These are phyloP conservation scores for Spergularia marina DNA, from an alignment of 148 eudicot species.

Conservation along the genomic window DNA sequence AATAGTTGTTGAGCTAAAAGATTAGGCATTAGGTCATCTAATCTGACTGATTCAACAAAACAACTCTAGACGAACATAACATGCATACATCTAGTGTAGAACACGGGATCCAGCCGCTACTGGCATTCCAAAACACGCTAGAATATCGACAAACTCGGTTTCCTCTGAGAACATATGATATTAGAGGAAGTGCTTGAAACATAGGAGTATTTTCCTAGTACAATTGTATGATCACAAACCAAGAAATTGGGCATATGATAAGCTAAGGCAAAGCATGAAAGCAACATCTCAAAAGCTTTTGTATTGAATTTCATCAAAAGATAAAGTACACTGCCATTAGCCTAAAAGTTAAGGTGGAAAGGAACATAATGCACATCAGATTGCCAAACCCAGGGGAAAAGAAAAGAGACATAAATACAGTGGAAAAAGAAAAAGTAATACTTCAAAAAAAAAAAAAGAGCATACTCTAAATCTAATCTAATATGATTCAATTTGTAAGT, in stretches of 20 bases:
- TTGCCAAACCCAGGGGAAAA: constrained; percentile 8
- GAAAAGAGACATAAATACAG: constrained; percentile 7
- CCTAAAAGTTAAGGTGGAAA: constrained; percentile 24
- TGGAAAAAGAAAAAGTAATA: background rate
- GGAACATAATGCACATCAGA: constrained; percentile 38
- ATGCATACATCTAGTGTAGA: no score
- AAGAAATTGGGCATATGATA: background rate
- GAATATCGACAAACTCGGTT: no score
- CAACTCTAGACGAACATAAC: no score
- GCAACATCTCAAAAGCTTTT: constrained; percentile 22
- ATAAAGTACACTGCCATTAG: constrained; percentile 30
- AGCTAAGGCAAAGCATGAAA: constrained; percentile 8
- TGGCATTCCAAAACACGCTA: no score
- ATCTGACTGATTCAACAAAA: background rate
- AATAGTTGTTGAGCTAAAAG: constrained; percentile 19
- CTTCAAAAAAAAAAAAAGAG: background rate
- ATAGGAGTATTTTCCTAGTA: no score
- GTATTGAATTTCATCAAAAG: constrained; percentile 34
- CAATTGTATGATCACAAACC: background rate
- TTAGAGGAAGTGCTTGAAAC: no score
- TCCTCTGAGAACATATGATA: no score
- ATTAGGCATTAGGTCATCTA: constrained; percentile 1
- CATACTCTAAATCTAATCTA: background rate
- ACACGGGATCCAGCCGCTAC: no score
- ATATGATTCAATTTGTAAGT: constrained; percentile 16